Percentiles rank a stretch among this genome's conserved stretches.
Evolutionary conservation across 495 filamentous ascomycete species (phyloP).

Genomic region (Penicillium lagena): DNA sequence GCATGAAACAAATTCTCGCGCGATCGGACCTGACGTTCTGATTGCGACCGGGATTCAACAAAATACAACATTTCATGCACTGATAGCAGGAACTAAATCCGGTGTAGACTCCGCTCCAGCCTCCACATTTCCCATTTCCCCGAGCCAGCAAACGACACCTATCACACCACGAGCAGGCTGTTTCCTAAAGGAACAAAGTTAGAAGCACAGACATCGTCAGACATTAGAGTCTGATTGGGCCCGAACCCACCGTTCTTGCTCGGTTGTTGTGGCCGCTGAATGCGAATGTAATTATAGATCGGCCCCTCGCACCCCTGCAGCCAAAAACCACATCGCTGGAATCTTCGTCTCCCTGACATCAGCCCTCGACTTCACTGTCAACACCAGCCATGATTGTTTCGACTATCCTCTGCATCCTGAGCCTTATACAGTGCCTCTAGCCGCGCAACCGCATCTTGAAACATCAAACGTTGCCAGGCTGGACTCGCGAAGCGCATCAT

Average conservation of each 20-base stretch:
- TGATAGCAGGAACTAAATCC: too few species aligned
- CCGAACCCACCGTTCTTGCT: conserved; percentile 3
- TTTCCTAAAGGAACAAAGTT: too few species aligned
- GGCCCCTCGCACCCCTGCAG: conserved; percentile 27
- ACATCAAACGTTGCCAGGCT: too few species aligned
- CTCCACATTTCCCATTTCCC: not conserved
- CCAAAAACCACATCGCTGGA: conserved; percentile 34
- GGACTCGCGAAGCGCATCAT: too few species aligned
- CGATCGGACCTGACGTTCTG: too few species aligned
- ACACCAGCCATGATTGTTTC: conserved; percentile 2
- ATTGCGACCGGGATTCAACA: too few species aligned
- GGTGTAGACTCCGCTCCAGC: not conserved
- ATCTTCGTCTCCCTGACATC: conserved; percentile 3
- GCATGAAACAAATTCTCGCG: too few species aligned
- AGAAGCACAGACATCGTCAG: conserved; percentile 10
- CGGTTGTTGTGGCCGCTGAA: conserved; percentile 5
- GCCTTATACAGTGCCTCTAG: too few species aligned
- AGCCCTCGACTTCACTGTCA: not conserved
- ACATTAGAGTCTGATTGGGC: conserved; percentile 10
- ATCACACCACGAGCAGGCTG: conserved; percentile 4
- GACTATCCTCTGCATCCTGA: not conserved
- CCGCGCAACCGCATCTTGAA: too few species aligned
- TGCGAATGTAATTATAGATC: conserved; percentile 30
- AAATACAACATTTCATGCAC: too few species aligned
- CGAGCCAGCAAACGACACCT: not conserved